phyloP scores from a whole-genome alignment of 139 green algal species.

The Marvania coccoides region DNA sequence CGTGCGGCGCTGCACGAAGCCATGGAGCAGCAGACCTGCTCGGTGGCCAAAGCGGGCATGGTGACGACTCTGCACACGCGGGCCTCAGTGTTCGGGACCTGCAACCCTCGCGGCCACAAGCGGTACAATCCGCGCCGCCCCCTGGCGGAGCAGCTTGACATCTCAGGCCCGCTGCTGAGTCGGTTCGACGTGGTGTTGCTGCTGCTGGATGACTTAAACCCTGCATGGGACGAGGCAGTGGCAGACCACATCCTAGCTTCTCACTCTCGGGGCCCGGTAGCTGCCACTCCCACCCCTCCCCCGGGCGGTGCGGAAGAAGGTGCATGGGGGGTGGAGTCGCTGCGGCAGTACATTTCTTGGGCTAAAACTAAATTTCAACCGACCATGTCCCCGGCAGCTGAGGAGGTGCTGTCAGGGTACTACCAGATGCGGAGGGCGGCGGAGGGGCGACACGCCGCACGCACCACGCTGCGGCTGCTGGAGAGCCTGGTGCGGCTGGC shows the following conservation, averaged over 20 bases:
- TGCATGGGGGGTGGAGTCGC: conserved; percentile 56
- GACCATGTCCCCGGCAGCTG: conserved; percentile 38
- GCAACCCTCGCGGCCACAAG: conserved; percentile 18
- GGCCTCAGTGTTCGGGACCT: conserved; percentile 51
- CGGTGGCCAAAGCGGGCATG: conserved; percentile 87
- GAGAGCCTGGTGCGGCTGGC: conserved; percentile 77
- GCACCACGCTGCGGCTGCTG: conserved; percentile 73
- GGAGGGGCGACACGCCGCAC: conserved; percentile 30
- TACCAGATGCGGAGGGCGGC: conserved; percentile 53
- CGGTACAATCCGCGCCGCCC: conserved; percentile 22
- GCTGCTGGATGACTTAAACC: conserved; percentile 52
- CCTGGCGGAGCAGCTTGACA: conserved; percentile 15
- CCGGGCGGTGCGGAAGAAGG: too few relatives aligned
- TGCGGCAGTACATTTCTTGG: conserved; percentile 73
- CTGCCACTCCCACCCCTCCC: background rate
- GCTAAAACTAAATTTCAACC: conserved; percentile 38
- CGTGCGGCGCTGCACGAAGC: conserved; percentile 80
- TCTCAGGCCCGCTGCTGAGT: conserved; percentile 50
- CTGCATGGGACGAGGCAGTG: conserved; percentile 58
- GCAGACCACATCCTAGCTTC: conserved; percentile 64
- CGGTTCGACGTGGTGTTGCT: conserved; percentile 90
- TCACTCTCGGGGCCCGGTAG: conserved; percentile 11
- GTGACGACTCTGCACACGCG: conserved; percentile 76
- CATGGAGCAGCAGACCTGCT: conserved; percentile 93
- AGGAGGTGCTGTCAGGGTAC: conserved; percentile 62